Conservation (phyloP, 805 yeast genomes). For the Hanseniaspora taiwanica region DNA sequence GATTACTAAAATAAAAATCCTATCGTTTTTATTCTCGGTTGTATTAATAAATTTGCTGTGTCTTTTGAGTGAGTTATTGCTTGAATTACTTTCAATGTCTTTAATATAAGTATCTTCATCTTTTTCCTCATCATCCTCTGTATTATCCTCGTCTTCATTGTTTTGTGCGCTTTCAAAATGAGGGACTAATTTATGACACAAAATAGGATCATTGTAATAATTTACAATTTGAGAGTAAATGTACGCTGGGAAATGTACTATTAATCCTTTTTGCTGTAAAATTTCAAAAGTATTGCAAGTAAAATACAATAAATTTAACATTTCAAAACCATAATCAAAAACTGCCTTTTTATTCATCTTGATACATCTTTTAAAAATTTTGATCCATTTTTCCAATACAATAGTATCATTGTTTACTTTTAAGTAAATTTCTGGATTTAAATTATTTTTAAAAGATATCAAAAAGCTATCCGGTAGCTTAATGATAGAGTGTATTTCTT, state of each 20-base stretch:
- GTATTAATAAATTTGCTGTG: not conserved
- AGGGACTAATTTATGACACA: not conserved
- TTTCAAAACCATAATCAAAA: not conserved
- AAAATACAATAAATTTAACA: not conserved
- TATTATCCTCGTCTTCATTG: too few relatives aligned
- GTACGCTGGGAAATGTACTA: not conserved
- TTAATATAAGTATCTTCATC: too few relatives aligned
- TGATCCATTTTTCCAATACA: not conserved
- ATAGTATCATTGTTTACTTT: not conserved
- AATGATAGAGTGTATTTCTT: not conserved
- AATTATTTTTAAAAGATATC: not conserved
- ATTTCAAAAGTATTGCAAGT: not conserved
- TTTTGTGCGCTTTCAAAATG: not conserved
- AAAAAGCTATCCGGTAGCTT: not conserved
- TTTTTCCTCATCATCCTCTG: too few relatives aligned
- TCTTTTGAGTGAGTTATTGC: not conserved
- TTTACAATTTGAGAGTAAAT: not conserved
- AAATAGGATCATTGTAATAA: slow-evolving; percentile 7
- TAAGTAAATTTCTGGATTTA: not conserved
- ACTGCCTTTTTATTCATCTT: not conserved
- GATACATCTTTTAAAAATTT: not conserved
- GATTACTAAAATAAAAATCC: slow-evolving; percentile 1
- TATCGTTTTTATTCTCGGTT: not conserved
- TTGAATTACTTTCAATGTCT: slow-evolving; percentile 1
- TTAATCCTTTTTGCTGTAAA: not conserved